Conservation (phyloP, 2,329 filamentous ascomycete genomes). For the Colletotrichum sp. region DNA sequence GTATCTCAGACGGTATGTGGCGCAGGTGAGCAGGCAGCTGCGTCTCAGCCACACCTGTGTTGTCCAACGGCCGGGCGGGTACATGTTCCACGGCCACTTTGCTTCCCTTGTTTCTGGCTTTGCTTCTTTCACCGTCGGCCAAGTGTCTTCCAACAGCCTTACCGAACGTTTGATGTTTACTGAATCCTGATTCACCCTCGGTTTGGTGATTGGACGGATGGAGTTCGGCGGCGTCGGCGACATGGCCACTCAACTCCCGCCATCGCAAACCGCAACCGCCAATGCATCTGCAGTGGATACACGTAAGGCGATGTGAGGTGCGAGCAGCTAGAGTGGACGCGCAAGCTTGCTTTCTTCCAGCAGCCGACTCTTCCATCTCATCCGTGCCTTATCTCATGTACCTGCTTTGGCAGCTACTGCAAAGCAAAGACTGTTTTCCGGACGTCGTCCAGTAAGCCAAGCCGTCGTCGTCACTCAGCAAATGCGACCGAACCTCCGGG, state of each 20-base stretch:
- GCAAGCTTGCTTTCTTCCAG: conserved; percentile 3
- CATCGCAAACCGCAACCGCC: background rate
- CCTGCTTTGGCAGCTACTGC: background rate
- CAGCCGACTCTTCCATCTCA: background rate
- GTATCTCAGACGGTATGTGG: background rate
- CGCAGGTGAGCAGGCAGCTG: background rate
- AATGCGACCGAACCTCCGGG: background rate
- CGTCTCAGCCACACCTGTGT: background rate
- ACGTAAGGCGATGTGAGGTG: background rate
- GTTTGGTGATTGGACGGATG: background rate
- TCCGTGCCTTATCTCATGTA: background rate
- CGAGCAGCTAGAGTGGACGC: background rate
- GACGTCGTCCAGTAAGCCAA: background rate
- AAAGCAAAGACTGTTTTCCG: background rate
- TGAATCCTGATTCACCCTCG: background rate
- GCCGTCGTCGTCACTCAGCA: background rate
- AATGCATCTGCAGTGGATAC: background rate
- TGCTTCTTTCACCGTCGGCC: background rate
- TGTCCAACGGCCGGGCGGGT: background rate
- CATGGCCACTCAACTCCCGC: background rate
- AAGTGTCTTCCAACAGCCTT: background rate
- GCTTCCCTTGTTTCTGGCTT: background rate
- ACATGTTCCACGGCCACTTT: background rate
- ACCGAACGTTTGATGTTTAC: background rate
- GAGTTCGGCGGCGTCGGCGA: background rate